Conservation (phyloP, 2,329 filamentous ascomycete species). For the Arthroderma uncinatum region DNA sequence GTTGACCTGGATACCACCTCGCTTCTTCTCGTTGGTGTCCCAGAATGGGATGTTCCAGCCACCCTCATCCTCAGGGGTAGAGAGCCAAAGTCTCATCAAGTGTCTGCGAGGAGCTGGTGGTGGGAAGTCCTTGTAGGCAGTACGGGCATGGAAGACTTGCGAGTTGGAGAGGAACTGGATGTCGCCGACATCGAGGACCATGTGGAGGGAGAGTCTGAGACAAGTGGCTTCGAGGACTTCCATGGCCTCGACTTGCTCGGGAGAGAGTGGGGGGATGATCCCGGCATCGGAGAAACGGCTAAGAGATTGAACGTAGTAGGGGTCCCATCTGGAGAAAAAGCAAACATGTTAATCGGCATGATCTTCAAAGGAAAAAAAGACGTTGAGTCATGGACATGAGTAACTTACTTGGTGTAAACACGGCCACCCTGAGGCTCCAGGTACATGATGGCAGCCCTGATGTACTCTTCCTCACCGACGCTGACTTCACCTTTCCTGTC, state of each 20-base stretch:
- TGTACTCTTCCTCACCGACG: slow-evolving; percentile 62
- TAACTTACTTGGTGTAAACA: slow-evolving; percentile 58
- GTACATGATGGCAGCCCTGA: slow-evolving; percentile 62
- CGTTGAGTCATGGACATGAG: neutral
- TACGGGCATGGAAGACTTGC: slow-evolving; percentile 71
- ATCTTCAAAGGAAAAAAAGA: slow-evolving; percentile 10
- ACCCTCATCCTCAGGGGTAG: slow-evolving; percentile 68
- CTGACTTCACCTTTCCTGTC: slow-evolving; percentile 79
- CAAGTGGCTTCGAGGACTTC: slow-evolving; percentile 65
- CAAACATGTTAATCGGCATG: slow-evolving; percentile 5
- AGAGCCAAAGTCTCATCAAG: slow-evolving; percentile 73
- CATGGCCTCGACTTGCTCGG: slow-evolving; percentile 57
- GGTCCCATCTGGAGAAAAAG: slow-evolving; percentile 52
- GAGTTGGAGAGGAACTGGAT: slow-evolving; percentile 78
- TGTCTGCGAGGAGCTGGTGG: slow-evolving; percentile 62
- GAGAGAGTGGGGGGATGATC: slow-evolving; percentile 59
- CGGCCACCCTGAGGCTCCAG: slow-evolving; percentile 57
- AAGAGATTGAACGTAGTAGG: slow-evolving; percentile 72
- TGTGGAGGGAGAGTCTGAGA: slow-evolving; percentile 62
- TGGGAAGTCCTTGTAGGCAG: slow-evolving; percentile 62
- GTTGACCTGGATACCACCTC: slow-evolving; percentile 79
- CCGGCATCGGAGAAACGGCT: slow-evolving; percentile 62
- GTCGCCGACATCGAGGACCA: slow-evolving; percentile 76
- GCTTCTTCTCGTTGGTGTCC: slow-evolving; percentile 72
- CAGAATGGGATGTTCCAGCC: slow-evolving; percentile 77